phyloP scores from a whole-genome alignment of 495 filamentous ascomycete species.

The Aspergillus indologenus region DNA sequence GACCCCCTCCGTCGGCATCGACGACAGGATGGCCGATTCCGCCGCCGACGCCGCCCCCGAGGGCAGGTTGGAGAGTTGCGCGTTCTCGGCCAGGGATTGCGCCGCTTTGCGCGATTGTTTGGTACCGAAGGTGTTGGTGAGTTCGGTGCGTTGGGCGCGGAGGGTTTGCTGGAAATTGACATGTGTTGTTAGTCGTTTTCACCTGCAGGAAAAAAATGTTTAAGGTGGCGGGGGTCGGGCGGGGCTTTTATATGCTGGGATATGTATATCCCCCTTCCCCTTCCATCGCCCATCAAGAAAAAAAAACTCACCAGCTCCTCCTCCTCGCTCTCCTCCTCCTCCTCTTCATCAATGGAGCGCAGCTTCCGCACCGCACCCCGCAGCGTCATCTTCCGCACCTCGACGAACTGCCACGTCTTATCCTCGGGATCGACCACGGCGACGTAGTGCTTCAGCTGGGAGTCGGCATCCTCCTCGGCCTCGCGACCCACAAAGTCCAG shows the following conservation, averaged over 20 bases:
- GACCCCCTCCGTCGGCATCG: constrained; percentile 52
- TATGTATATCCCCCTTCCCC: not conserved
- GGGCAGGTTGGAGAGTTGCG: constrained; percentile 55
- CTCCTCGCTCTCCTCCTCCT: constrained; percentile 42
- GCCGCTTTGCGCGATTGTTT: constrained; percentile 90
- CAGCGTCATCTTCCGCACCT: constrained; percentile 72
- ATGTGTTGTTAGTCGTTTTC: constrained; percentile 16
- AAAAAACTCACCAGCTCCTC: constrained; percentile 32
- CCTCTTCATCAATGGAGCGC: constrained; percentile 40
- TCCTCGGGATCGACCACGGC: constrained; percentile 77
- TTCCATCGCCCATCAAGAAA: not conserved
- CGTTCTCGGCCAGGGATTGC: constrained; percentile 71
- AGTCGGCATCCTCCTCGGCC: constrained; percentile 60
- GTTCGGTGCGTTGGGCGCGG: constrained; percentile 59
- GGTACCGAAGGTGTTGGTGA: constrained; percentile 89
- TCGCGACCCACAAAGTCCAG: constrained; percentile 82
- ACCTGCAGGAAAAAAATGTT: not conserved
- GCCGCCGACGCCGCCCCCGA: constrained; percentile 51
- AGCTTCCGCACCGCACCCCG: constrained; percentile 58
- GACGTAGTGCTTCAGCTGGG: constrained; percentile 77
- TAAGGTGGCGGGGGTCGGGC: too few species aligned
- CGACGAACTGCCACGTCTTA: constrained; percentile 68
- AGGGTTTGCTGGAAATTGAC: constrained; percentile 41
- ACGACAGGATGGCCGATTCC: constrained; percentile 59
- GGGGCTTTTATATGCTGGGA: not conserved